Evolutionary conservation across 192 early-diverging fungal genomes (phyloP), one percentile per base, ranked within the genome.

Genomic region (Coemansia sp.): DNA sequence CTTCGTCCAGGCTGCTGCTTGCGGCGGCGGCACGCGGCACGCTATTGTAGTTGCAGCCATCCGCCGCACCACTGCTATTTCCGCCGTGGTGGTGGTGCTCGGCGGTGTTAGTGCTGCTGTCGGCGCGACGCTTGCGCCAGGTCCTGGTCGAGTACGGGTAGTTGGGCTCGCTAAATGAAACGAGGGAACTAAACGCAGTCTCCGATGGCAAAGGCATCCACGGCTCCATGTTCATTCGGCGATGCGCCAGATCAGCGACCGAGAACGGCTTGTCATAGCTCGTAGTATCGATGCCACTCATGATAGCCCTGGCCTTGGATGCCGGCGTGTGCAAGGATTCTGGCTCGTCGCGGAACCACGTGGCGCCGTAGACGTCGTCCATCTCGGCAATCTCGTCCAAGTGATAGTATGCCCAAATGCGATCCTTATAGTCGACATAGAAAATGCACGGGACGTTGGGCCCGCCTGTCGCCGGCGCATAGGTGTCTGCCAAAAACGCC

Each of bases 371-470:
- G 40, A 82, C 79, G 27, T 82, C 79, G 70, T 82, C 74, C 67
- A 76, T 71, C 67, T 82, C 79, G 37, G 79, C 70, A 57, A 82
- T 64, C 54, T 76, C 74, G 43, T 82, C 79, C 56, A 82, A 49
- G 27, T 82, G 79, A 67, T 82, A 82, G 68, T 83, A 83, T 3
- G 62, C 72, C 81, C 81, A 83, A 45, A 83, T 78, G 20, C 76
- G 81, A 43, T 83, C 72, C 53, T 83, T 83, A 53, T 77, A 78
- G 72, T 83, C 81, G 20, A 83, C 76, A 22, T 83, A 83, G 43
- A 83, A 83, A 31, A 83, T 62, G 17, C 81, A 83, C n/a, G 81
- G 81, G 14, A 78, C 71, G n/a, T 77, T 83, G 37, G 79, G 79
- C 3, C 79, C 79, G 20, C 79, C 79, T 1, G 79, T 82, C 10